These are phyloP conservation scores for apple (Malus domestica) DNA, from an alignment of 306 rosid genomes.

Conservation along the genomic window ASM211411v1 NC_041797.1:10638001-10638500, in stretches of 20 bases:
- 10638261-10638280: conserved; percentile 76
- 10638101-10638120: conserved; percentile 59
- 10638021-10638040: conserved; percentile 58
- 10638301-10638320: conserved; percentile 59
- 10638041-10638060: conserved; percentile 51
- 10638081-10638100: conserved; percentile 76
- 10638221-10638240: conserved; percentile 53
- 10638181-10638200: conserved; percentile 63
- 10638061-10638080: conserved; percentile 67
- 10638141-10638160: conserved; percentile 57
- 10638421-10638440: conserved; percentile 57
- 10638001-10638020: conserved; percentile 57
- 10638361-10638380: conserved; percentile 79
- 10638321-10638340: conserved; percentile 50
- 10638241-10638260: conserved; percentile 47
- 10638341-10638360: conserved; percentile 63
- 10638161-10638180: conserved; percentile 68
- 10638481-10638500: conserved; percentile 40
- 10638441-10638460: conserved; percentile 54
- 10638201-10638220: conserved; percentile 53
- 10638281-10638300: conserved; percentile 61
- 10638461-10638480: conserved; percentile 42
- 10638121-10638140: conserved; percentile 49
- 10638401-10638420: conserved; percentile 50
- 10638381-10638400: conserved; percentile 49